Evolutionary conservation across 352 stramenopile genomes (phyloP), one percentile per base, ranked within the genome.

Genomic region (Globisporangium paddicum): DNA sequence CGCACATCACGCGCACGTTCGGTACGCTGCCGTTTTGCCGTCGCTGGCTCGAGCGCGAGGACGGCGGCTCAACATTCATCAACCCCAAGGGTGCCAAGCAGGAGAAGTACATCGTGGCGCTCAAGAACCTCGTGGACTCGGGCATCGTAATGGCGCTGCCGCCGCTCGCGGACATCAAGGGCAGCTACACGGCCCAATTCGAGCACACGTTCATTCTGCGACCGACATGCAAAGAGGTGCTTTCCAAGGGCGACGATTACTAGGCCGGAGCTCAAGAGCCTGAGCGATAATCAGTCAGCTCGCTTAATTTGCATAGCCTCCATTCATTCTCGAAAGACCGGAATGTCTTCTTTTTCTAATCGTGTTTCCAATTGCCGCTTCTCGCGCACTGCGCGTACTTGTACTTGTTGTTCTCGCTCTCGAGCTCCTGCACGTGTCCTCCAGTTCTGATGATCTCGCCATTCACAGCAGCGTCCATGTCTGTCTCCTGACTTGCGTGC

Each of bases 111-210:
- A 78, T 98, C 56, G 82, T 84, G 28, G 92, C 87, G 32, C 72
- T 98, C 46, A 96, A 97, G 66, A 96, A 97, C 68, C 73, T 98
- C 16, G 97, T 89, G 25, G 93, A 98, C 71, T 88, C 89, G 54
- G 95, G 96, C 37, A 87, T 99, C 55, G 80, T 99, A 34, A 76
- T 51, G 67, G 66, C 66, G 10, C 98, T 98, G 69, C 95, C 95
- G 21, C 96, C 96, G n/a, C 79, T 99, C 0, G 93, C 82, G 62
- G 96, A 99, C 72, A 75, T 82, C 55, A 86, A 86, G 69, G 96
- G 96, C 7, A 95, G 77, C 57, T 99, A 98, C 75, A 96, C 96
- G 18, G 95, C 96, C 16, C 96, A 99, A 75, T 99, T 98, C 74
- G 96, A 99, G 70, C 96, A 99, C 77, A 99, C 96, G 7, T 76